These are phyloP conservation scores for Paraphoma sp. DNA, from an alignment of 2,329 filamentous ascomycete genomes.

Conservation along the genomic window DNA sequence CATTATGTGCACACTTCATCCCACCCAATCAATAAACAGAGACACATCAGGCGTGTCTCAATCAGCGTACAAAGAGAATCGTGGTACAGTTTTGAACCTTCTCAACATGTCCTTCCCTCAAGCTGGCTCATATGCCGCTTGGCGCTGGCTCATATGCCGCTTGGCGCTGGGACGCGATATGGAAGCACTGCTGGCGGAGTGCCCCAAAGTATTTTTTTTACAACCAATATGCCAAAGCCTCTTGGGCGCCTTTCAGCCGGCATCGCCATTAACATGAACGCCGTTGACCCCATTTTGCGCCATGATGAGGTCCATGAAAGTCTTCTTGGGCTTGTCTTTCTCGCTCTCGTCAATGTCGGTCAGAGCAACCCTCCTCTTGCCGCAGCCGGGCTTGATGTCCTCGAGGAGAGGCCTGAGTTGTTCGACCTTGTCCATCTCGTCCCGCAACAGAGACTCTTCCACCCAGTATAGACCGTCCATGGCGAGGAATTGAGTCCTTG, in stretches of 20 bases:
- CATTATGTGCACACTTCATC: too few species aligned
- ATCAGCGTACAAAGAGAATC: constrained; percentile 7
- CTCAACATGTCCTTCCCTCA: not conserved
- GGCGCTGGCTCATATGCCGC: constrained; percentile 2
- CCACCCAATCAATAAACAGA: too few species aligned
- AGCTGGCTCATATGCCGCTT: not conserved
- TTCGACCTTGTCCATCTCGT: constrained; percentile 40
- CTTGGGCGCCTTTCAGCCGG: constrained; percentile 23
- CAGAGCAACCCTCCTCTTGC: constrained; percentile 34
- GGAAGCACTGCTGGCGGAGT: constrained; percentile 6
- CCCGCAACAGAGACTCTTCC: constrained; percentile 33
- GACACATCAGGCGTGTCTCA: not conserved
- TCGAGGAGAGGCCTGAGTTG: constrained; percentile 34
- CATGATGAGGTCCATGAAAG: constrained; percentile 45
- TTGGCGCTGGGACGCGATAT: constrained; percentile 3
- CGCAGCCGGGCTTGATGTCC: constrained; percentile 37
- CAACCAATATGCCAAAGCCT: constrained; percentile 4
- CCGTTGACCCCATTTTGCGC: constrained; percentile 32
- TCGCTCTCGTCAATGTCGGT: constrained; percentile 20
- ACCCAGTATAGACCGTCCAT: constrained; percentile 50
- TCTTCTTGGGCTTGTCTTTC: constrained; percentile 41
- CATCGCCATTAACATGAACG: constrained; percentile 29
- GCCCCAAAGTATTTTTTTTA: constrained; percentile 9
- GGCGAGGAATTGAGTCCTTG: constrained; percentile 42
- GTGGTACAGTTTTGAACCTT: not conserved